These are phyloP conservation scores for Candida golubevii DNA, from an alignment of 805 yeast genomes.

Conservation along the genomic window DNA sequence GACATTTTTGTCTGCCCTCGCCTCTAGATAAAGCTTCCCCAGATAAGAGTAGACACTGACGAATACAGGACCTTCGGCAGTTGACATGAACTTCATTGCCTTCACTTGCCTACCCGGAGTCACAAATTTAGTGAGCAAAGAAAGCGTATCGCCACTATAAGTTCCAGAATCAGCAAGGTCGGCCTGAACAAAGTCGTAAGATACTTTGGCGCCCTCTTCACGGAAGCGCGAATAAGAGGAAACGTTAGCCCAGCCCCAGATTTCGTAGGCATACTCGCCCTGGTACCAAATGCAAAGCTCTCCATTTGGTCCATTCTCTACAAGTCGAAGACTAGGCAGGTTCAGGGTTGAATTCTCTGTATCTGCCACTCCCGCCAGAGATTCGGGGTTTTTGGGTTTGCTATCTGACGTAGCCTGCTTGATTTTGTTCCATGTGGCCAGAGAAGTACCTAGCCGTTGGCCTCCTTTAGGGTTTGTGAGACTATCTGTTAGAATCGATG, in stretches of 20 bases:
- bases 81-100: slow-evolving; percentile 11
- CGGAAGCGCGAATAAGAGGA: neutral
- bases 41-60: neutral
- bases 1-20: slow-evolving; percentile 1
- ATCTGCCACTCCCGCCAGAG: neutral
- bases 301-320: slow-evolving; percentile 31
- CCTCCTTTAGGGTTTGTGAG: slow-evolving; percentile 34
- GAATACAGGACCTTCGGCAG: slow-evolving; percentile 4
- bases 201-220: neutral
- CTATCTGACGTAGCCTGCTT: slow-evolving; percentile 23
- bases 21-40: slow-evolving; percentile 2
- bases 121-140: slow-evolving; percentile 3
- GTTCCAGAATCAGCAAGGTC: slow-evolving; percentile 3
- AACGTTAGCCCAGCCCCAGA: slow-evolving; percentile 31
- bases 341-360: neutral
- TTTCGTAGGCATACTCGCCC: slow-evolving; percentile 18
- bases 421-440: slow-evolving; percentile 41
- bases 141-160: slow-evolving; percentile 8
- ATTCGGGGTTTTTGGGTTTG: slow-evolving; percentile 6
- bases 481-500: slow-evolving; percentile 11
- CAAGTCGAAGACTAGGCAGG: slow-evolving; percentile 1
- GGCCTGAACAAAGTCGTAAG: neutral
- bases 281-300: slow-evolving; percentile 29
- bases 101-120: slow-evolving; percentile 9
- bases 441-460: slow-evolving; percentile 35